These are phyloP conservation scores for Eustoma russellianum DNA, from an alignment of 257 asterid species.

Conservation along the genomic window DNA sequence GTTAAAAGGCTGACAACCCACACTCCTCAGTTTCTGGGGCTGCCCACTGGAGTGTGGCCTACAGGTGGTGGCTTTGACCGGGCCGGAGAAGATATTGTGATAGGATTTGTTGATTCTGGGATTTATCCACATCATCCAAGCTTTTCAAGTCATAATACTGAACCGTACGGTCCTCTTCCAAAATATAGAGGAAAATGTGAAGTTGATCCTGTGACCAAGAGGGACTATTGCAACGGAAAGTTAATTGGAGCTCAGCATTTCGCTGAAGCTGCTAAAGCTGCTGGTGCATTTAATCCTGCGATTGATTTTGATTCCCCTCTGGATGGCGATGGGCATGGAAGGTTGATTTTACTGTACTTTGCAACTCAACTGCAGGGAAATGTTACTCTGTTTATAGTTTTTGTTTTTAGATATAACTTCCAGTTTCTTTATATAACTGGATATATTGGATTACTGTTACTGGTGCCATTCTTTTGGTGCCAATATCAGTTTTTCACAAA, in stretches of 20 bases:
- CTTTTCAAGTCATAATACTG: constrained; percentile 56
- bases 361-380: background rate
- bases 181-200: constrained; percentile 92
- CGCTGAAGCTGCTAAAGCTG: constrained; percentile 89
- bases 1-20: constrained; percentile 93
- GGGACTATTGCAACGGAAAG: constrained; percentile 82
- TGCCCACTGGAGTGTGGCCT: constrained; percentile 99
- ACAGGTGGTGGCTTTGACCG: constrained; percentile 89
- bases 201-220: constrained; percentile 63
- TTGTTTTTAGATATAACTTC: background rate
- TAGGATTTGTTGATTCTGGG: constrained; percentile 96
- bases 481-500: too few relatives aligned
- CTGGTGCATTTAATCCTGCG: constrained; percentile 79
- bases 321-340: constrained; percentile 99
- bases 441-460: too few relatives aligned
- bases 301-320: constrained; percentile 82
- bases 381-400: background rate
- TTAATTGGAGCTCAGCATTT: constrained; percentile 98
- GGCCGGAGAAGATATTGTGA: constrained; percentile 93
- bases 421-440: too few relatives aligned
- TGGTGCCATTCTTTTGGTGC: too few relatives aligned
- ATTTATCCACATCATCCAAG: constrained; percentile 91
- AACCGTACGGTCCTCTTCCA: constrained; percentile 81
- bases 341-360: constrained; percentile 31
- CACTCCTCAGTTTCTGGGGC: constrained; percentile 96